phyloP scores from a whole-genome alignment of 148 eudicot species.

The Silene uniflora region DNA sequence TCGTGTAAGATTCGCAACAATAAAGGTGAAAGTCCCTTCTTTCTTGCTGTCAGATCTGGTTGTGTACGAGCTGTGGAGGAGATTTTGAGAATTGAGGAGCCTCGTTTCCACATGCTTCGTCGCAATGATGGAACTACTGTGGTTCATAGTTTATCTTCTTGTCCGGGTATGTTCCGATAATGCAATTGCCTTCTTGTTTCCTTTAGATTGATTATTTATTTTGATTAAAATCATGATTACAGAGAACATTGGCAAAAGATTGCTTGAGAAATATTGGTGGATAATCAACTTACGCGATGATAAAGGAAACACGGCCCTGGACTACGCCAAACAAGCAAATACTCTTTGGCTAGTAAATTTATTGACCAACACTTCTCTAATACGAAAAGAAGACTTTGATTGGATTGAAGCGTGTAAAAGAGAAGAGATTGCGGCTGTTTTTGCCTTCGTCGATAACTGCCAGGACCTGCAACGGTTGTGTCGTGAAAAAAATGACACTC shows the following conservation, averaged over 20 bases:
- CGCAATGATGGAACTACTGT: background rate
- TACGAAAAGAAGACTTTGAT: background rate
- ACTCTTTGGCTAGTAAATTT: background rate
- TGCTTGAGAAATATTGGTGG: slow-evolving; percentile 7
- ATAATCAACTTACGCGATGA: background rate
- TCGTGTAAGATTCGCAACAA: background rate
- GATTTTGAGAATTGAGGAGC: background rate
- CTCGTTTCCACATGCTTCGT: background rate
- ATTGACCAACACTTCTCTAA: background rate
- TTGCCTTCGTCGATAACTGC: background rate
- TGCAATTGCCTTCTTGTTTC: no score
- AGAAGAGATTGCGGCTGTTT: background rate
- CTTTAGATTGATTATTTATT: background rate
- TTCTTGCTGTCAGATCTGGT: background rate
- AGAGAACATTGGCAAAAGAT: background rate
- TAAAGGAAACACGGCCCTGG: background rate
- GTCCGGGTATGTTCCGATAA: background rate
- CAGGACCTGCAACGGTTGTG: slow-evolving; percentile 11
- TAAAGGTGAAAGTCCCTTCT: background rate
- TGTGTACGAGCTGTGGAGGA: slow-evolving; percentile 1
- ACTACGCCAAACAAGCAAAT: slow-evolving; percentile 7
- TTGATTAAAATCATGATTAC: no score
- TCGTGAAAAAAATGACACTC: slow-evolving; percentile 10
- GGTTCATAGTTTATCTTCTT: background rate
- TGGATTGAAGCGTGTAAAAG: slow-evolving; percentile 16